These are phyloP conservation scores for Verbena officinalis DNA, from an alignment of 257 asterid species.

Conservation along the genomic window DNA sequence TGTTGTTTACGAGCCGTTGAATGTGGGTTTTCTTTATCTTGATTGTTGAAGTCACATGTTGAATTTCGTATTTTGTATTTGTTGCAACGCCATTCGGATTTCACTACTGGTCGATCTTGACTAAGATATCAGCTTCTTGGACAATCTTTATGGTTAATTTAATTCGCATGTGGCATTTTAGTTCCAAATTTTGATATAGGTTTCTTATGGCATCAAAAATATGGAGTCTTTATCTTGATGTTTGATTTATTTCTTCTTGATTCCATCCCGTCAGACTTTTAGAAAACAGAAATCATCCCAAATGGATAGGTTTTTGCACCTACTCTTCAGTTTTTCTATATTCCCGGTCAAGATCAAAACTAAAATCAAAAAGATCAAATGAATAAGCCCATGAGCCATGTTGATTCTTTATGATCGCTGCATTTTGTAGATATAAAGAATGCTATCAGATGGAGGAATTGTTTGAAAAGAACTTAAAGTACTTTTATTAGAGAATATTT, in stretches of 20 bases:
- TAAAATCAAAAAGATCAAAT: not conserved
- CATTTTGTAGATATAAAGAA: not conserved
- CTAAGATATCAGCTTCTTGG: slow-evolving; percentile 37
- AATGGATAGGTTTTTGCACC: slow-evolving; percentile 5
- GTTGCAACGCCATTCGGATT: slow-evolving; percentile 9
- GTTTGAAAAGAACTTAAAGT: not conserved
- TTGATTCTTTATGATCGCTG: not conserved
- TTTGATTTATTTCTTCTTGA: not conserved
- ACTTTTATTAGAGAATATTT: not conserved
- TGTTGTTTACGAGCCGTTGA: slow-evolving; percentile 11
- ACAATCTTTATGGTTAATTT: slow-evolving; percentile 19
- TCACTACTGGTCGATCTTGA: slow-evolving; percentile 33
- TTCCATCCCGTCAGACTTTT: not conserved
- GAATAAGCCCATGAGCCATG: not conserved
- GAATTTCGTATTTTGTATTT: slow-evolving; percentile 4
- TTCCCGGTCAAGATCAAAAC: slow-evolving; percentile 15
- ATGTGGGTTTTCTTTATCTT: slow-evolving; percentile 5
- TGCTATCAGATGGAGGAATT: not conserved
- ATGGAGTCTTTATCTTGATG: slow-evolving; percentile 4
- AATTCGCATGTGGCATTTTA: slow-evolving; percentile 7
- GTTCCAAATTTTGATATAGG: slow-evolving; percentile 11
- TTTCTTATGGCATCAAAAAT: not conserved
- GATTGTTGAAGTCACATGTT: slow-evolving; percentile 14
- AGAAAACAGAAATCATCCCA: not conserved
- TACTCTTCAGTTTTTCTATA: not conserved